Percentiles rank a stretch among this genome's conserved stretches.
These are phyloP conservation scores for Lipomyces yamadae DNA, from an alignment of 805 yeast genomes.

Conservation along the genomic window DNA sequence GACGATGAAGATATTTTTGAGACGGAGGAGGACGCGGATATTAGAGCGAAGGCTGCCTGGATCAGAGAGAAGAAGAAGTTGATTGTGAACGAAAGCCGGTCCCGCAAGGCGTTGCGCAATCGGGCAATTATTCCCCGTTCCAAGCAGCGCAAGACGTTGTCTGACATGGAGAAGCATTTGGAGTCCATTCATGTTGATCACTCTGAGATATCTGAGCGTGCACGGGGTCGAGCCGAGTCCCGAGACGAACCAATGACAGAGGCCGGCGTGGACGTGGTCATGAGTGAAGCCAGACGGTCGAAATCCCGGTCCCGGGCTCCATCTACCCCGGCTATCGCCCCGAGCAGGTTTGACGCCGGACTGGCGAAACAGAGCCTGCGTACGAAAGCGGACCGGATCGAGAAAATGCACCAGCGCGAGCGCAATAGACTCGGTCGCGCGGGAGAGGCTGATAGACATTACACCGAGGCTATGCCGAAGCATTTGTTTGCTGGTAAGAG, in stretches of 20 bases:
- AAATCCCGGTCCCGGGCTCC: slow-evolving; percentile 44
- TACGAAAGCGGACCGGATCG: slow-evolving; percentile 83
- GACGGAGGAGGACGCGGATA: slow-evolving; percentile 69
- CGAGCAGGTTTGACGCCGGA: slow-evolving; percentile 71
- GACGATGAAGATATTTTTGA: slow-evolving; percentile 64
- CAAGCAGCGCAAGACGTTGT: slow-evolving; percentile 64
- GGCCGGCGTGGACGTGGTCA: slow-evolving; percentile 80
- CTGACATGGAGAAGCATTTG: slow-evolving; percentile 88
- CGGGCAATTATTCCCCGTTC: slow-evolving; percentile 89
- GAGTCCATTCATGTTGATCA: slow-evolving; percentile 89
- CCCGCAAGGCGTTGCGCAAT: slow-evolving; percentile 81
- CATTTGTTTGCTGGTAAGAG: slow-evolving; percentile 96
- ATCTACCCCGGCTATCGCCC: slow-evolving; percentile 34
- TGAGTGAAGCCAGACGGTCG: slow-evolving; percentile 54
- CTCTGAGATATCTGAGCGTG: slow-evolving; percentile 61
- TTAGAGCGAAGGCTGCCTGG: slow-evolving; percentile 90
- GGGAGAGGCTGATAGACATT: slow-evolving; percentile 96
- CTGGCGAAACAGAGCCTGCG: slow-evolving; percentile 76
- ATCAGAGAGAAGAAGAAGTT: slow-evolving; percentile 92
- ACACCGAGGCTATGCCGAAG: slow-evolving; percentile 83
- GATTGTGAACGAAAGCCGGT: slow-evolving; percentile 87
- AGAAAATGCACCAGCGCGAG: slow-evolving; percentile 88
- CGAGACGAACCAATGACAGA: slow-evolving; percentile 47
- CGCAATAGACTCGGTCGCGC: slow-evolving; percentile 89
- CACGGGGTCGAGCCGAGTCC: slow-evolving; percentile 41